A percentile compares a stretch with the other conserved stretches of the same genome.
These are phyloP conservation scores for Pichia sp. DNA, from an alignment of 1,139 yeast genomes.

Conservation along the genomic window DNA sequence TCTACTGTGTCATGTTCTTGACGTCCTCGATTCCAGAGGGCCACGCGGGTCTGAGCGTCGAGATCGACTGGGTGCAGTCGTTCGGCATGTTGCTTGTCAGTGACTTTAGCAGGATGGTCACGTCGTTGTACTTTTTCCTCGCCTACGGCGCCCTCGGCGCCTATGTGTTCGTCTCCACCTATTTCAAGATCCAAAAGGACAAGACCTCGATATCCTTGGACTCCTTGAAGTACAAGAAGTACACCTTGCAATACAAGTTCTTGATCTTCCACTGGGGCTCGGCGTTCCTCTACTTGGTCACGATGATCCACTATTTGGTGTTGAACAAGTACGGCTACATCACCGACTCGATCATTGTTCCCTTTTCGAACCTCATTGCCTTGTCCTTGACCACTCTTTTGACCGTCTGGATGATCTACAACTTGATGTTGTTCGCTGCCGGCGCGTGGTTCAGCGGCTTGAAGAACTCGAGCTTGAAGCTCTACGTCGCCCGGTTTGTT, in stretches of 20 bases:
- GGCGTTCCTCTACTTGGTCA: slow-evolving; percentile 20
- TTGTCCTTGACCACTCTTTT: slow-evolving; percentile 24
- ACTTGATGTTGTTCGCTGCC: slow-evolving; percentile 28
- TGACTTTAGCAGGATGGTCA: slow-evolving; percentile 28
- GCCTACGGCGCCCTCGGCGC: slow-evolving; percentile 20
- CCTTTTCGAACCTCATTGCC: slow-evolving; percentile 22
- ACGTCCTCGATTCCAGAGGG: slow-evolving; percentile 20
- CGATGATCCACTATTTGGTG: slow-evolving; percentile 20
- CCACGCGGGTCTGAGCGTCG: slow-evolving; percentile 12
- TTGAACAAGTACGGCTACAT: slow-evolving; percentile 29
- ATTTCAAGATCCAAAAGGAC: slow-evolving; percentile 16
- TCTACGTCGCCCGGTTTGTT: slow-evolving; percentile 19
- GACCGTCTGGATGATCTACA: slow-evolving; percentile 31
- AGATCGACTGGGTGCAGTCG: slow-evolving; percentile 31
- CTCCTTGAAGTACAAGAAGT: slow-evolving; percentile 20
- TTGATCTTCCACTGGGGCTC: slow-evolving; percentile 24
- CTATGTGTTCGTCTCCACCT: slow-evolving; percentile 18
- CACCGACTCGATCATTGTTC: slow-evolving; percentile 20
- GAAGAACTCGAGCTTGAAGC: slow-evolving; percentile 16
- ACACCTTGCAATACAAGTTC: slow-evolving; percentile 27
- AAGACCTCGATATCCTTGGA: slow-evolving; percentile 22
- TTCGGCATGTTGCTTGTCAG: slow-evolving; percentile 29
- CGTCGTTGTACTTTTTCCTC: slow-evolving; percentile 22
- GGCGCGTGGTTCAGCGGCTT: slow-evolving; percentile 27
- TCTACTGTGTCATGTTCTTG: slow-evolving; percentile 27